Conservation (phyloP, 495 filamentous ascomycete genomes). For the Paragyromitra xinjiangensis region DNA sequence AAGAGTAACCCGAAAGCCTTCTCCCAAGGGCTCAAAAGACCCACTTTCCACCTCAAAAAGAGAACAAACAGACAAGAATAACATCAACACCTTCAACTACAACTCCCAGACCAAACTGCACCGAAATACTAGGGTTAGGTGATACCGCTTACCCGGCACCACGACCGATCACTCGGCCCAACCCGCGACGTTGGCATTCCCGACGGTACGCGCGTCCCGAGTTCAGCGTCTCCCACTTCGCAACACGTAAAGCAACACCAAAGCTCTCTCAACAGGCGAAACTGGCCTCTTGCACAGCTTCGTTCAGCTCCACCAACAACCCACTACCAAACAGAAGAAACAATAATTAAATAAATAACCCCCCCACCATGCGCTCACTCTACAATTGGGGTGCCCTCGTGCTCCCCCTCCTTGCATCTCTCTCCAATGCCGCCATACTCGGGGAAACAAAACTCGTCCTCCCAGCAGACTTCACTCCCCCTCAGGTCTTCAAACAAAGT, state of each 20-base stretch:
- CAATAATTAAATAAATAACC: background rate
- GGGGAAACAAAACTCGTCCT: constrained; percentile 60
- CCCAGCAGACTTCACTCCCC: constrained; percentile 79
- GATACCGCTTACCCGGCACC: constrained; percentile 15
- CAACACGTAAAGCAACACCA: constrained; percentile 52
- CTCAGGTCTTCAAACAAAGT: constrained; percentile 87
- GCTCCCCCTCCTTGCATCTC: constrained; percentile 37
- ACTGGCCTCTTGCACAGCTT: constrained; percentile 39
- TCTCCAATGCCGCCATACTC: constrained; percentile 19
- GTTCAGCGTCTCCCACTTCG: constrained; percentile 35
- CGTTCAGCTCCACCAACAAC: background rate
- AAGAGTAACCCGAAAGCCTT: too few relatives aligned
- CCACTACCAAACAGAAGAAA: constrained; percentile 8
- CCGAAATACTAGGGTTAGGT: background rate
- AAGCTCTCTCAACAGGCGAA: constrained; percentile 30
- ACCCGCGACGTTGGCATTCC: constrained; percentile 29
- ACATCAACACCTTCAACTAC: background rate
- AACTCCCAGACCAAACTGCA: background rate
- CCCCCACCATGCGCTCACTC: constrained; percentile 40
- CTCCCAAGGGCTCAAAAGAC: too few relatives aligned
- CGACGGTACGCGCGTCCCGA: constrained; percentile 1
- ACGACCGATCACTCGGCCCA: constrained; percentile 28
- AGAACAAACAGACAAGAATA: too few relatives aligned
- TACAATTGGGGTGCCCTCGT: constrained; percentile 49
- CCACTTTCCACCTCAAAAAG: too few relatives aligned